Base-by-base conservation (phyloP, 345 rosid genomes). In the Cochlearia excelsa region DNA sequence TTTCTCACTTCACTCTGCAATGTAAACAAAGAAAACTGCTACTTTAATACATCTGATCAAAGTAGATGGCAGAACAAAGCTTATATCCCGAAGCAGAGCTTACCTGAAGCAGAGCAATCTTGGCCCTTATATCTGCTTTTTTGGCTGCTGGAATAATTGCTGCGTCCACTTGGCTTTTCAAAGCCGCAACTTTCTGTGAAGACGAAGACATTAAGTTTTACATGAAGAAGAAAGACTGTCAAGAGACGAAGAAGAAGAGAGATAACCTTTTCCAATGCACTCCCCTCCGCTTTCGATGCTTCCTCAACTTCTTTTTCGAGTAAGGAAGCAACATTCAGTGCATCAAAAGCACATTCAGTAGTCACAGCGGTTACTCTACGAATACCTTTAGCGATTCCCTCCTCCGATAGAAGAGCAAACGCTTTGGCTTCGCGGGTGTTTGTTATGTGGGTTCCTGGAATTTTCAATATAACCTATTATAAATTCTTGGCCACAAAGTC, bases 331-430 rank as follows among this genome's bases (percentile, higher is more conserved):
- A 61, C 47, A 44, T 84, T 76, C 66, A 85, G 54, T 33, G 99
- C 97, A 58, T 84, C 77, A 69, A 78, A 79, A 67, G 96, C 99
- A 73, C 65, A 54, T 48, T 81, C 92, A 62, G 90, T 73, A 1
- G 99, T 94, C 48, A 87, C 90, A 55, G 95, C 99, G 74, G 96
- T 87, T 74, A 94, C 75, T 70, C 97, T 82, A 44, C 96, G 62
- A 35, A 94, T 72, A 63, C 97, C 96, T 81, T 85, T 90, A 49
- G 95, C 95, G 75, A 94, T 86, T 41, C 92, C 97, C 81, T 94
- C 96, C 82, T 94, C 95, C 1, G 96, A 82, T 59, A 90, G 74
- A 75, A 94, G 91, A 75, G 95, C 99, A 65, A 94, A 94, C 35
- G 88, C 90, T 71, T 85, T 84, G 16, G 99, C 97, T 75, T 94